phyloP scores from a whole-genome alignment of 2,329 filamentous ascomycete species.

The Phyllachora maydis region DNA sequence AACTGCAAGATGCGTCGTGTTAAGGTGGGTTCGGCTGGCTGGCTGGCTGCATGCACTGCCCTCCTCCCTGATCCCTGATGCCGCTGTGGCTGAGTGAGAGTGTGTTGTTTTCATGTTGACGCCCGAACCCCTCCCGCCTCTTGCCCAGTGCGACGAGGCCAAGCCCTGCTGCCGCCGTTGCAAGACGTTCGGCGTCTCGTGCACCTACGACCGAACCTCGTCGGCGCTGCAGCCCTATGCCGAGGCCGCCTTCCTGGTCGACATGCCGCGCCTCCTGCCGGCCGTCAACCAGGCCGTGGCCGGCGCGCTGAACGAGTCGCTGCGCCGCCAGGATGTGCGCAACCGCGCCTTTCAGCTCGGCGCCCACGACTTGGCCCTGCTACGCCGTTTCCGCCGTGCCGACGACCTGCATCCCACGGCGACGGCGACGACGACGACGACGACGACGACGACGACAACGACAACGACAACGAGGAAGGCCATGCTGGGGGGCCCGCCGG shows the following conservation, averaged over 20 bases:
- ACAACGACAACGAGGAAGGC: too few species aligned
- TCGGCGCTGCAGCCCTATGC: slow-evolving; percentile 12
- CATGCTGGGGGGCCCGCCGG: too few species aligned
- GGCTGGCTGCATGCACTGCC: too few species aligned
- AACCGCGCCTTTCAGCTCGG: slow-evolving; percentile 8
- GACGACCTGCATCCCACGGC: too few species aligned
- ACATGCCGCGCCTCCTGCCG: slow-evolving; percentile 4
- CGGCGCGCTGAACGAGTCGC: slow-evolving; percentile 5
- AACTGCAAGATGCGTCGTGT: slow-evolving; percentile 34
- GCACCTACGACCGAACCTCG: slow-evolving; percentile 17
- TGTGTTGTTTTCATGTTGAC: too few species aligned
- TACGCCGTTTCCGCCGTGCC: slow-evolving; percentile 22
- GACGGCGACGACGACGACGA: too few species aligned
- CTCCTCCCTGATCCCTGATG: too few species aligned
- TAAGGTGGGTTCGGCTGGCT: slow-evolving; percentile 25
- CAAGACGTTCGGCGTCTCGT: slow-evolving; percentile 20
- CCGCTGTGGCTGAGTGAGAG: too few species aligned
- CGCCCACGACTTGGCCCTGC: slow-evolving; percentile 11
- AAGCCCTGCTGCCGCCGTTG: slow-evolving; percentile 28
- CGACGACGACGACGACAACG: too few species aligned
- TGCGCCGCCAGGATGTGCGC: slow-evolving; percentile 3
- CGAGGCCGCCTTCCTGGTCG: slow-evolving; percentile 6
- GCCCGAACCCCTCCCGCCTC: too few species aligned
- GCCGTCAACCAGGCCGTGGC: slow-evolving; percentile 4
- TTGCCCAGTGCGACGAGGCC: slow-evolving; percentile 32